Percentiles rank a stretch among this genome's conserved stretches.
phyloP scores from a whole-genome alignment of 2,329 filamentous ascomycete genomes.

The Xylariales sp. region DNA sequence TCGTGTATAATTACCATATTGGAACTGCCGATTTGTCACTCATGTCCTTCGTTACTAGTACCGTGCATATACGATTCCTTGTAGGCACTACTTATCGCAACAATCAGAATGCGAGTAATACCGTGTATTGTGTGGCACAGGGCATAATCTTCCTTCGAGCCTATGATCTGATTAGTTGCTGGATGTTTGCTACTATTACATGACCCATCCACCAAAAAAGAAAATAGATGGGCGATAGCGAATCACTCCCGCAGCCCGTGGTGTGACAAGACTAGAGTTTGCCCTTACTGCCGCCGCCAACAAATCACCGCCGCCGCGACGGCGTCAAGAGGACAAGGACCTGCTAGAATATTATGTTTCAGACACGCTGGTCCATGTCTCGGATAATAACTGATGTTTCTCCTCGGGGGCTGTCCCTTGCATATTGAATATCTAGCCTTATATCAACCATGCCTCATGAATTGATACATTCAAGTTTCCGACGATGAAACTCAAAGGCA shows the following conservation, averaged over 20 bases:
- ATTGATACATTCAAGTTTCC: background rate
- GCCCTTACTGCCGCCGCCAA: background rate
- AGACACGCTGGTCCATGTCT: background rate
- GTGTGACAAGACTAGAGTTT: background rate
- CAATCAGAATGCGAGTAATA: background rate
- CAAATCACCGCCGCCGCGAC: background rate
- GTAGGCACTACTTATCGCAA: background rate
- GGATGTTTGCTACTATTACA: background rate
- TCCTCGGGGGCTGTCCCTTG: background rate
- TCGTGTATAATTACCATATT: background rate
- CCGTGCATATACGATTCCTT: slow-evolving; percentile 3
- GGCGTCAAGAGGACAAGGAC: background rate
- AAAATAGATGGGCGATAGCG: background rate
- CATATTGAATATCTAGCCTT: background rate
- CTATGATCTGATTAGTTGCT: slow-evolving; percentile 7
- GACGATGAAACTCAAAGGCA: background rate
- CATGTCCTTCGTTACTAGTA: too few species aligned
- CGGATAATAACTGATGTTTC: background rate
- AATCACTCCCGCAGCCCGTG: background rate
- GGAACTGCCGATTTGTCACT: too few species aligned
- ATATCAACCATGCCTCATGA: background rate
- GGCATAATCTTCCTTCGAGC: background rate
- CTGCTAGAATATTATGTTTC: background rate
- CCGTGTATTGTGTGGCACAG: background rate
- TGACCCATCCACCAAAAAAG: background rate